Evolutionary conservation across 192 early-diverging fungal species (phyloP), one percentile per base, ranked within the genome.

Genomic region (Linderina pennispora): DNA sequence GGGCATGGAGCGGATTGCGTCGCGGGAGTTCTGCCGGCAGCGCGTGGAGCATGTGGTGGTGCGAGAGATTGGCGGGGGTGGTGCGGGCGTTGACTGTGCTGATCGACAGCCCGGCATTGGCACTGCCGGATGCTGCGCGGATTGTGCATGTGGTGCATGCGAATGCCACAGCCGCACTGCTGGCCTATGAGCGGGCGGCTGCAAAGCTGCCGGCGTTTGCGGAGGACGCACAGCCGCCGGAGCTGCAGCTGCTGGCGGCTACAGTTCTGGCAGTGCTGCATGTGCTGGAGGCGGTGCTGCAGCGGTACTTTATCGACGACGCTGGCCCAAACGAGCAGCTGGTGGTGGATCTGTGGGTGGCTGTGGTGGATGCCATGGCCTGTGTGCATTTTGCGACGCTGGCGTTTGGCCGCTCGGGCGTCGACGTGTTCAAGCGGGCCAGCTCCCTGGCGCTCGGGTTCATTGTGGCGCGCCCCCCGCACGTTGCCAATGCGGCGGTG

Each of bases 321-420:
- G 28, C 36, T 1, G 21, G 45, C 3, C 32, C 52, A 4, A 4
- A 34, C 14, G 21, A 22, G 10, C 15, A 38, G 6, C 41, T 24
- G 8, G 25, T 64, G 34, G 36, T 24, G 23, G 17, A 31, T 1
- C 13, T 38, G n/a, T 61, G 57, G 65, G 3, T 8, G 6, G 11
- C 23, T 11, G 23, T 56, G 3, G 37, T 50, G 5, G 58, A 60
- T 19, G n/a, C 48, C 0, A 14, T 69, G 41, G 65, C 50, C 0
- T 0, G n/a, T 1, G 23, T 56, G 31, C 54, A 69, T 19, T 47
- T 17, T 23, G 20, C 37, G 1, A 56, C 58, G 21, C 34, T 53
- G 21, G n/a, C 8, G 3, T 14, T 11, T 2, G 64, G 53, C 3
- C 42, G 58, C 9, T 34, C 28, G 3, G 57, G 49, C 19, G 21